Conservation (phyloP, 106 monocot genomes). For the Amphibolis antarctica region DNA sequence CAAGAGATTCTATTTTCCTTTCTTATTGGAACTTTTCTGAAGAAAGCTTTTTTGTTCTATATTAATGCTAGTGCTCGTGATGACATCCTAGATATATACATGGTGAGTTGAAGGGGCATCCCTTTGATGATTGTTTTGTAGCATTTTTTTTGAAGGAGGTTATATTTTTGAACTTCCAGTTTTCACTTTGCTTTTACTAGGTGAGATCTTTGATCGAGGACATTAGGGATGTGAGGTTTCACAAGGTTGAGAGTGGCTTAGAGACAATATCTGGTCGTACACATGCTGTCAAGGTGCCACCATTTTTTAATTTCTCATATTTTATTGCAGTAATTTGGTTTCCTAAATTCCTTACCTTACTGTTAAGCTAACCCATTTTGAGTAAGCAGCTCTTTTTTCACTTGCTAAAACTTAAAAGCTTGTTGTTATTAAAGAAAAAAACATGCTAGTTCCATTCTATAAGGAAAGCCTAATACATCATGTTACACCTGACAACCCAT, state of each 20-base stretch:
- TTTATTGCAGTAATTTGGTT: no score
- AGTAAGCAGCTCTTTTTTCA: no score
- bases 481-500: no score
- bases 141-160: background rate
- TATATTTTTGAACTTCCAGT: background rate
- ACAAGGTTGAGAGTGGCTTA: conserved; percentile 90
- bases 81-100: conserved; percentile 71
- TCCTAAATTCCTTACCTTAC: no score
- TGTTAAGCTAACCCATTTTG: no score
- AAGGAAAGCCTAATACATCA: no score
- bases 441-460: no score
- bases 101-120: conserved; percentile 40
- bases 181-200: conserved; percentile 24
- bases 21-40: background rate
- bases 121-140: no score
- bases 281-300: conserved; percentile 78
- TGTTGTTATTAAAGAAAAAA: no score
- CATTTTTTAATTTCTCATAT: background rate
- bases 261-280: conserved; percentile 90
- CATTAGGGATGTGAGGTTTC: conserved; percentile 88
- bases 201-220: conserved; percentile 96
- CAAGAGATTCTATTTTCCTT: background rate
- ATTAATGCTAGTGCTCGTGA: conserved; percentile 58
- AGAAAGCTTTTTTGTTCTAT: conserved; percentile 5
- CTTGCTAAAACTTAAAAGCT: no score